A percentile compares a stretch with the other conserved stretches of the same genome.
These are phyloP conservation scores for Penicilliopsis zonata DNA, from an alignment of 495 filamentous ascomycete species.

Conservation along the genomic window DNA sequence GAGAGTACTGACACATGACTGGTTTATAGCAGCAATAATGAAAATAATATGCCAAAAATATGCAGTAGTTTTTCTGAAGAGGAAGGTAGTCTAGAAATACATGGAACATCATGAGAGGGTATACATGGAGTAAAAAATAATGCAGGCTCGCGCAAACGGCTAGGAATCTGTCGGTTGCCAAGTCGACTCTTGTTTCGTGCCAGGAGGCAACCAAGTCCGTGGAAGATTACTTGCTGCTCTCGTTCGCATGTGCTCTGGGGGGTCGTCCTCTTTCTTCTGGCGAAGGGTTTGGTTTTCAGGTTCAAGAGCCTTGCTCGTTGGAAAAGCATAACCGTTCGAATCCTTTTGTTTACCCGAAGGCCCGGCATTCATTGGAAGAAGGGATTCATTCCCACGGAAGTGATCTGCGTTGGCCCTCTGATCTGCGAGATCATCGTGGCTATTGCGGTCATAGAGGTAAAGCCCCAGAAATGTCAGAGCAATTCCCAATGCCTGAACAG, in stretches of 20 bases:
- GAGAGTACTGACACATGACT: no score
- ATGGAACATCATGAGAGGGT: neutral
- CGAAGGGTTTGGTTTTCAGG: constrained; percentile 17
- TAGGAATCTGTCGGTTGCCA: constrained; percentile 50
- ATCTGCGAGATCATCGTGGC: constrained; percentile 73
- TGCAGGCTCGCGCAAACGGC: neutral
- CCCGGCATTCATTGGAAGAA: constrained; percentile 56
- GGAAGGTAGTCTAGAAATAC: no score
- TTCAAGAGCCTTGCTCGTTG: constrained; percentile 13
- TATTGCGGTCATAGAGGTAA: constrained; percentile 92
- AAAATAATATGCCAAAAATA: no score
- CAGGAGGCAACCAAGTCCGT: constrained; percentile 52
- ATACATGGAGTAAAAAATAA: no score
- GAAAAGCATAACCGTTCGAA: constrained; percentile 31
- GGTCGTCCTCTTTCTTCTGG: constrained; percentile 52
- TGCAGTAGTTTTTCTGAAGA: no score
- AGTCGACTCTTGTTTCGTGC: constrained; percentile 70
- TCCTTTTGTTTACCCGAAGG: constrained; percentile 22
- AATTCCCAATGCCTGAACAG: constrained; percentile 74
- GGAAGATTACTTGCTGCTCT: constrained; percentile 47
- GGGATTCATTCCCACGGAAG: constrained; percentile 42
- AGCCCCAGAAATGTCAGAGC: constrained; percentile 80
- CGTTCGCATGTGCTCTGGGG: constrained; percentile 32
- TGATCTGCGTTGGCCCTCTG: constrained; percentile 46
- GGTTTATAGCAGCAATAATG: no score